Conservation (phyloP, 345 rosid species). For the Ricinus communis region DNA sequence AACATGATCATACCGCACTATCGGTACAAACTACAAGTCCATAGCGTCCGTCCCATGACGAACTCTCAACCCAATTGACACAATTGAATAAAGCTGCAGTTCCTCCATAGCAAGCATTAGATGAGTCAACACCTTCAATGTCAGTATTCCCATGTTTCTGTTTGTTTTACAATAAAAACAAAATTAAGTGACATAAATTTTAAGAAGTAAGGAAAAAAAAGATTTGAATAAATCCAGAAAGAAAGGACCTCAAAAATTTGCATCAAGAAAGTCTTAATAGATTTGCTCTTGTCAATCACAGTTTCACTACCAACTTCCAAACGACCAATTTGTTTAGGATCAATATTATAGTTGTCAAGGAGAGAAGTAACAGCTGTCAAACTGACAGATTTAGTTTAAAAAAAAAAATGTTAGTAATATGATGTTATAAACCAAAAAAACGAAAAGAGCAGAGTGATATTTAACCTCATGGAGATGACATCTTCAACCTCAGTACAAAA, state of each 20-base stretch:
- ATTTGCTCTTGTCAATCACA: conserved; percentile 98
- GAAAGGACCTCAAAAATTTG: conserved; percentile 85
- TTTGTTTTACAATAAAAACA: conserved; percentile 31
- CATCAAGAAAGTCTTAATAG: conserved; percentile 98
- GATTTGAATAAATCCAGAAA: neutral
- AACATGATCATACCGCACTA: conserved; percentile 69
- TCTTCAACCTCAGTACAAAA: conserved; percentile 98
- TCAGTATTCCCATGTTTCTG: conserved; percentile 95
- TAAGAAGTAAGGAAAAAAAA: neutral
- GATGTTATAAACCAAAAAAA: neutral
- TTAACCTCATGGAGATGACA: conserved; percentile 97
- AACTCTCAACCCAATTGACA: conserved; percentile 99
- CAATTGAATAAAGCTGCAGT: conserved; percentile 97
- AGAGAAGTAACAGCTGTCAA: conserved; percentile 87
- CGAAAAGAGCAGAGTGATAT: conserved; percentile 1
- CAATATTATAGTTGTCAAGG: conserved; percentile 83
- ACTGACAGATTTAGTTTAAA: conserved; percentile 42
- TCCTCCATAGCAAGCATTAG: conserved; percentile 99
- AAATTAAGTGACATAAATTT: conserved; percentile 3
- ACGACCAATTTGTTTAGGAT: conserved; percentile 93
- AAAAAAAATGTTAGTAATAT: conserved; percentile 10
- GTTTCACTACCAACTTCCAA: conserved; percentile 99
- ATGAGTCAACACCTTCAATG: conserved; percentile 97
- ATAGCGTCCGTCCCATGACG: conserved; percentile 99
- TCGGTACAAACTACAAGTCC: conserved; percentile 96